Evolutionary conservation across 2,329 filamentous ascomycete species (phyloP).

Genomic region (Triangularia setosa): DNA sequence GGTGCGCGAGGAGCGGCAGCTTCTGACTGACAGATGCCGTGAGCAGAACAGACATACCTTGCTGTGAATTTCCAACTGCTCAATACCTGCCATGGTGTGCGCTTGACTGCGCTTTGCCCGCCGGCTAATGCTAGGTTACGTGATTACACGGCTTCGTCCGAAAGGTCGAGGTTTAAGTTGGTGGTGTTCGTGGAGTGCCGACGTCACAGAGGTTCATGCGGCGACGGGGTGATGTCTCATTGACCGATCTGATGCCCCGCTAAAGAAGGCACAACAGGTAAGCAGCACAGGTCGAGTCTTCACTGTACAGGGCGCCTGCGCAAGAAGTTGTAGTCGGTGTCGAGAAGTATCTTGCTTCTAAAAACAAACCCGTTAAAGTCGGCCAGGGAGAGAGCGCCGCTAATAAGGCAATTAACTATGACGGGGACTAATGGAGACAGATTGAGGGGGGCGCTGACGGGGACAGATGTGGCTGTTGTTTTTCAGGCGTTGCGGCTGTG

Average conservation of each 20-base stretch:
- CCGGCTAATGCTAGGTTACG: background rate
- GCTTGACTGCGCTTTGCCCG: background rate
- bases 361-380: background rate
- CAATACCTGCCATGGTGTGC: slow-evolving; percentile 77
- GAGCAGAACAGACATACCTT: slow-evolving; percentile 59
- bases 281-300: background rate
- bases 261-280: background rate
- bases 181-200: background rate
- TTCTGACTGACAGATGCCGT: background rate
- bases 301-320: background rate
- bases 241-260: background rate
- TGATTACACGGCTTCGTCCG: background rate
- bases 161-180: background rate
- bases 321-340: background rate
- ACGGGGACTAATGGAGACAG: background rate
- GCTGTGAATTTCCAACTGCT: slow-evolving; percentile 95
- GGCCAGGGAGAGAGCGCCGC: background rate
- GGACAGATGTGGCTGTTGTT: background rate
- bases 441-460: background rate
- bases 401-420: background rate
- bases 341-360: background rate
- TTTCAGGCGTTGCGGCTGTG: background rate
- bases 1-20: background rate
- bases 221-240: slow-evolving; percentile 3
- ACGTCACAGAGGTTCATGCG: slow-evolving; percentile 10